phyloP scores from a whole-genome alignment of 306 rosid species.

The Acacia confusa region DNA sequence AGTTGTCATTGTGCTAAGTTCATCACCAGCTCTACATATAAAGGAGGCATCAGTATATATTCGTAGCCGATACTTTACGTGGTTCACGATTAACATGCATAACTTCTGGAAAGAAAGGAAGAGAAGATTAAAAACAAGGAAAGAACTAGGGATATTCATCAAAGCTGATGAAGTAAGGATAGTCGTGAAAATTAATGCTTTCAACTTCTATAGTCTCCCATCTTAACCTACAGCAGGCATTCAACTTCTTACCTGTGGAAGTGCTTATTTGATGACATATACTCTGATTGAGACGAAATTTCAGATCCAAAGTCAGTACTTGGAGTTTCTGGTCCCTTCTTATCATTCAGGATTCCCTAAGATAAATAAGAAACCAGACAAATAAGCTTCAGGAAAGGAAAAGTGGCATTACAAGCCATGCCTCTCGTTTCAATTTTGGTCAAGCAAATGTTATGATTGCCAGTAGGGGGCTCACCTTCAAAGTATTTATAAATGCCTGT shows the following conservation, averaged over 20 bases:
- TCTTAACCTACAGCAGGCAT: conserved; percentile 18
- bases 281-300: conserved; percentile 67
- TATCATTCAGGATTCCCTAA: conserved; percentile 60
- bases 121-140: background rate
- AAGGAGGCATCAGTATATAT: conserved; percentile 25
- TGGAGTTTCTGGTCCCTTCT: conserved; percentile 46
- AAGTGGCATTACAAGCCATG: conserved; percentile 1
- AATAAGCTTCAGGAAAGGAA: background rate
- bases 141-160: conserved; percentile 19
- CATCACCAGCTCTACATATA: conserved; percentile 57
- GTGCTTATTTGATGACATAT: conserved; percentile 56
- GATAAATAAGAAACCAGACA: background rate
- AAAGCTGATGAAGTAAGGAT: conserved; percentile 7
- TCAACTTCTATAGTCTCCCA: conserved; percentile 14
- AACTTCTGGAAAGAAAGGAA: background rate
- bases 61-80: conserved; percentile 26
- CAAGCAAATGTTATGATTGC: conserved; percentile 1
- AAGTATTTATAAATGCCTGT: conserved; percentile 51
- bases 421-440: background rate
- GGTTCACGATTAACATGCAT: conserved; percentile 18
- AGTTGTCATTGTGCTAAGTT: conserved; percentile 45
- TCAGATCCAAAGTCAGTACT: conserved; percentile 59
- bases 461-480: conserved; percentile 50
- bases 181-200: background rate
- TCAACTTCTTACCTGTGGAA: conserved; percentile 39